Conservation (phyloP, 2,329 filamentous ascomycete genomes). For the Pestalotiopsis sp. region DNA sequence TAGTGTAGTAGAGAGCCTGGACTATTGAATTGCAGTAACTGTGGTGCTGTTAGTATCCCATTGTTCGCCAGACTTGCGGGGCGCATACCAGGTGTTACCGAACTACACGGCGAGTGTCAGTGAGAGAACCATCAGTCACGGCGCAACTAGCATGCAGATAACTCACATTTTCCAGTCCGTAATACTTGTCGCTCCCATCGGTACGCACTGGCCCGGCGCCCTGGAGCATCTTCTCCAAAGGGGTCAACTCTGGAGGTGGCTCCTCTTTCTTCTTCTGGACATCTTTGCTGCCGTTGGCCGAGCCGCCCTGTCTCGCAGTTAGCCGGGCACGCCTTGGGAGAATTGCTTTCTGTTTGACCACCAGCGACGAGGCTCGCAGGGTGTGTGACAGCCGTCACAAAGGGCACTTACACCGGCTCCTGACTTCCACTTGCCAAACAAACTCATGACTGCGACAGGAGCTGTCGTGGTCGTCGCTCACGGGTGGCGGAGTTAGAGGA, state of each 20-base stretch:
- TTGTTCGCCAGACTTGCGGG: conserved; percentile 12
- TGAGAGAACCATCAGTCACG: conserved; percentile 14
- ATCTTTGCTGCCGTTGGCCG: conserved; percentile 48
- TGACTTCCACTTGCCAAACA: conserved; percentile 63
- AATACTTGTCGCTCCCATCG: conserved; percentile 97
- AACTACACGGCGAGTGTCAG: conserved; percentile 64
- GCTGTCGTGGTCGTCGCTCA: conserved; percentile 11
- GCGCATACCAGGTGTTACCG: conserved; percentile 87
- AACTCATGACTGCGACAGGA: conserved; percentile 51
- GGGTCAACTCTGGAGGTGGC: conserved; percentile 59
- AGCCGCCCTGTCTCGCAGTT: conserved; percentile 39
- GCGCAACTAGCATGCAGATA: conserved; percentile 17
- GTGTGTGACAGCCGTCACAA: conserved; percentile 9
- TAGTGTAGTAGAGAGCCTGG: conserved; percentile 95
- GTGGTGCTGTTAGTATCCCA: conserved; percentile 26
- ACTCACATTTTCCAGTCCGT: conserved; percentile 95
- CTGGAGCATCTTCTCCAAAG: conserved; percentile 74
- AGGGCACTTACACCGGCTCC: conserved; percentile 53
- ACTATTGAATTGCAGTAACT: conserved; percentile 99
- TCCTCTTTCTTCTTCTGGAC: conserved; percentile 59
- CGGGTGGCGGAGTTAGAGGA: conserved; percentile 21
- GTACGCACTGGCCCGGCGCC: conserved; percentile 78
- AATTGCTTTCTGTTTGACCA: neutral
- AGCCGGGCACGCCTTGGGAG: conserved; percentile 17
- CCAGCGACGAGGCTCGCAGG: neutral